Evolutionary conservation across 2,329 filamentous ascomycete genomes (phyloP).

Genomic region (Aspergillus sp.): DNA sequence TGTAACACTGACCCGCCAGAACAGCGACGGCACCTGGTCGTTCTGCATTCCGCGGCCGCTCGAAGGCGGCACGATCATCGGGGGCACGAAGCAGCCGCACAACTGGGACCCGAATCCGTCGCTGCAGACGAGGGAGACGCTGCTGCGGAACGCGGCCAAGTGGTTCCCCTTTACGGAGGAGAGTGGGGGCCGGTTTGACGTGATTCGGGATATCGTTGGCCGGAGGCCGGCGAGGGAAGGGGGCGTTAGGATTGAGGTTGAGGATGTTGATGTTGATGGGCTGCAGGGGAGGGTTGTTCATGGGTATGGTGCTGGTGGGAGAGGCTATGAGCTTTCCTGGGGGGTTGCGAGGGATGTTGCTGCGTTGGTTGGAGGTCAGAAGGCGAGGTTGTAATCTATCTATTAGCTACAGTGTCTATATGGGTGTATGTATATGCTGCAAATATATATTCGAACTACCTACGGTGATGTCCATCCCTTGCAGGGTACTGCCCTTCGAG

Average conservation of each 20-base stretch:
- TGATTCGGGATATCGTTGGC: slow-evolving; percentile 49
- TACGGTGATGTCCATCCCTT: too few relatives aligned
- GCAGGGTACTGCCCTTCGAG: too few relatives aligned
- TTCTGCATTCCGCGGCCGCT: slow-evolving; percentile 64
- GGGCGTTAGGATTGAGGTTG: slow-evolving; percentile 55
- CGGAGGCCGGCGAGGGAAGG: slow-evolving; percentile 47
- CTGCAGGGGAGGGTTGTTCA: slow-evolving; percentile 42
- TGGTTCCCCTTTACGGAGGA: slow-evolving; percentile 43
- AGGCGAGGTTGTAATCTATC: slow-evolving; percentile 11
- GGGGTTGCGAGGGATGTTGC: slow-evolving; percentile 56
- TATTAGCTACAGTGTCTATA: neutral
- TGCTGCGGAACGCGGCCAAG: slow-evolving; percentile 48
- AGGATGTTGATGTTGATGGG: slow-evolving; percentile 33
- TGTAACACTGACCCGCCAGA: slow-evolving; percentile 59
- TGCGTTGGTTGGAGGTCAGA: slow-evolving; percentile 37
- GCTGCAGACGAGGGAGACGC: slow-evolving; percentile 44
- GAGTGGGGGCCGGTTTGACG: slow-evolving; percentile 38
- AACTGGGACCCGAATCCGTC: slow-evolving; percentile 57
- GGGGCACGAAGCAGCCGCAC: slow-evolving; percentile 63
- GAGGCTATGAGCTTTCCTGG: slow-evolving; percentile 64
- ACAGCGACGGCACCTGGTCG: slow-evolving; percentile 62
- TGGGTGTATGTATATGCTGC: too few relatives aligned
- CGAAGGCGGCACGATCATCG: slow-evolving; percentile 64
- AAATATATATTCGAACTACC: too few relatives aligned
- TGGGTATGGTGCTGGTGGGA: slow-evolving; percentile 61